A percentile compares a stretch with the other conserved stretches of the same genome.
Conservation (phyloP, 139 green algal genomes). For the Pseudopediastrum boryanum region DNA sequence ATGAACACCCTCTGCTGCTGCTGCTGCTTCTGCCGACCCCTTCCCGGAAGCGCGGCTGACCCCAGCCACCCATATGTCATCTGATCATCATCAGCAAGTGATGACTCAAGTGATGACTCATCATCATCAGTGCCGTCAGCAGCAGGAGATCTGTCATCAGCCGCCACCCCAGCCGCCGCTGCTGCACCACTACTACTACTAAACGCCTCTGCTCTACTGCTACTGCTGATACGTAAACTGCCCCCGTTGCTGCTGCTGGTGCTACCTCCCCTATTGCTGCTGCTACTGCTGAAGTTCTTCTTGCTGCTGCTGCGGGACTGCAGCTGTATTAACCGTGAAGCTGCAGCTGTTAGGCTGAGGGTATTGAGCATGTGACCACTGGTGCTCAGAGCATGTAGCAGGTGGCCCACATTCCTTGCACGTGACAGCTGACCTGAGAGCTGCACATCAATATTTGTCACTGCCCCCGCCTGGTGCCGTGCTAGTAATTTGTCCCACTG, state of each 20-base stretch:
- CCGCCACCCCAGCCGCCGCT: not conserved
- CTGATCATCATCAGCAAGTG: not conserved
- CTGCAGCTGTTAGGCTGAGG: not conserved
- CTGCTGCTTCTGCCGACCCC: conserved; percentile 5
- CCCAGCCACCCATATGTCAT: not conserved
- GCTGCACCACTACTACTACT: not conserved
- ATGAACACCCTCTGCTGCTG: not conserved
- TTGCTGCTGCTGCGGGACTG: not conserved
- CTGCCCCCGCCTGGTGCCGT: not conserved
- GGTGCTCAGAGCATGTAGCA: not conserved
- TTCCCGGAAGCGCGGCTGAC: not conserved
- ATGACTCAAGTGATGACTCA: not conserved
- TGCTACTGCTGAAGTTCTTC: not conserved
- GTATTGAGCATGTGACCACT: not conserved
- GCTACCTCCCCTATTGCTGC: too few species aligned
- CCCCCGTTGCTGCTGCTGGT: not conserved
- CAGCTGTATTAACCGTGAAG: not conserved
- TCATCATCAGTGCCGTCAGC: conserved; percentile 9
- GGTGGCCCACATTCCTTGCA: not conserved
- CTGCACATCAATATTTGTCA: not conserved
- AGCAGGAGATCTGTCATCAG: not conserved
- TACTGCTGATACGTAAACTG: conserved; percentile 7
- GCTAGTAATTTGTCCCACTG: not conserved
- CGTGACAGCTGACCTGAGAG: conserved; percentile 2
- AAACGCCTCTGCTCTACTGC: not conserved